Base-by-base conservation (phyloP, 2,329 filamentous ascomycete species). In the Hymenoscyphus linearis region DNA sequence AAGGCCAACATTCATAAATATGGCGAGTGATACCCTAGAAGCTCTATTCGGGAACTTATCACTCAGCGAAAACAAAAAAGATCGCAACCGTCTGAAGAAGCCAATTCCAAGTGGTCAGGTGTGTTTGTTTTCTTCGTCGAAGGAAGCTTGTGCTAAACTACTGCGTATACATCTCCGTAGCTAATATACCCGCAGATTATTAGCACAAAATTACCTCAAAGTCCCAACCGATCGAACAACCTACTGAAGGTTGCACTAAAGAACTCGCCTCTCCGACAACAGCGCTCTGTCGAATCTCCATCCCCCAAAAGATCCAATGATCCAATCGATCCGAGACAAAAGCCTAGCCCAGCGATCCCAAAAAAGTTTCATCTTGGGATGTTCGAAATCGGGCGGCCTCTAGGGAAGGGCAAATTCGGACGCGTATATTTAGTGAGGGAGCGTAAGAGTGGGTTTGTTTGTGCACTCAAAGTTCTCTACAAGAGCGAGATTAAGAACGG, bases 341-440 rank as follows among this genome's bases (percentile, higher is more conserved):
- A 27, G 7, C 78, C 79, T 18, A 69, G 74, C 34, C 71, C 78
- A 44, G 69, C 73, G 65, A 55, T 77, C 26, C 82, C 81, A 44
- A 85, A 83, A 66, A 75, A 90, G 66, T 91, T 86, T 72, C 85
- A 88, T 66, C 79, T 89, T 2, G 85, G 85, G 68, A 87, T 88
- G 85, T 89, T 89, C 72, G 86, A 89, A 68, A 89, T 89, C 64
- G 86, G 86, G 53, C 35, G 50, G 1, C 60, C 55, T 58, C 74
- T 89, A 1, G 86, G 86, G 14, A 89, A 88, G 72, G 86, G 86
- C 53, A 89, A 89, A 69, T 89, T 89, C 69, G 86, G 86, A 2
- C 80, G 86, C 60, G 86, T 89, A 2, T 89, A 89, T 67, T 79
- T 89, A 27, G 86, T 85, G 40, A 84, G 86, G 62, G 85, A 89